phyloP scores from a whole-genome alignment of 2,329 filamentous ascomycete genomes.

The Lachnellula suecica region DNA sequence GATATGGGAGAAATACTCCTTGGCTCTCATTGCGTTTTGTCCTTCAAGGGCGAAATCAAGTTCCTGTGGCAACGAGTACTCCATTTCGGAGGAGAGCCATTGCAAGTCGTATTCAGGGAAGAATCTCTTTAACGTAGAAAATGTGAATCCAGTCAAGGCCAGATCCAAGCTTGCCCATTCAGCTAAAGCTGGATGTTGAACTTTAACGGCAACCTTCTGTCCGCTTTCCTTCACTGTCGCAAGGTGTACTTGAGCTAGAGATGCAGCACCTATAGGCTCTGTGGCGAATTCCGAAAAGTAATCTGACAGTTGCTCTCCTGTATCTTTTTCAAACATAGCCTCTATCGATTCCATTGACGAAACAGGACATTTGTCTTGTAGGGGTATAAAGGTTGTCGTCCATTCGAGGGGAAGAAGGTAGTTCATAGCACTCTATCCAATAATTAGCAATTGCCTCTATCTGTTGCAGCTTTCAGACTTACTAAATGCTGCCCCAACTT shows the following conservation, averaged over 20 bases:
- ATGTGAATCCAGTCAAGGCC: slow-evolving; percentile 82
- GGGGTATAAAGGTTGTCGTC: slow-evolving; percentile 92
- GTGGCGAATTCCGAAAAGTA: slow-evolving; percentile 83
- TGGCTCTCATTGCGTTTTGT: slow-evolving; percentile 75
- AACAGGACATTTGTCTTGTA: slow-evolving; percentile 94
- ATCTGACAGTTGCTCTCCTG: slow-evolving; percentile 73
- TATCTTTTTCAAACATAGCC: slow-evolving; percentile 83
- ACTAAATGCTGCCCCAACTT: slow-evolving; percentile 93
- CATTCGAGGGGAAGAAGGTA: slow-evolving; percentile 89
- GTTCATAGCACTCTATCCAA: slow-evolving; percentile 80
- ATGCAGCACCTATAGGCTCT: slow-evolving; percentile 86
- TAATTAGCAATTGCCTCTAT: slow-evolving; percentile 20
- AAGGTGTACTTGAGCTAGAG: slow-evolving; percentile 89
- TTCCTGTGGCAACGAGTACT: slow-evolving; percentile 84
- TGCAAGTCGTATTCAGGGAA: slow-evolving; percentile 98
- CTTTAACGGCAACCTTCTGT: slow-evolving; percentile 90
- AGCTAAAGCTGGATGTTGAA: slow-evolving; percentile 87
- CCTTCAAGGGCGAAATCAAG: slow-evolving; percentile 87
- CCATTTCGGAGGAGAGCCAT: slow-evolving; percentile 94
- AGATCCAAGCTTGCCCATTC: slow-evolving; percentile 91
- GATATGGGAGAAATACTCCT: slow-evolving; percentile 76
- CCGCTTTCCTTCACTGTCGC: slow-evolving; percentile 80
- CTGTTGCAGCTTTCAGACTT: slow-evolving; percentile 28
- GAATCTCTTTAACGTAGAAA: slow-evolving; percentile 84
- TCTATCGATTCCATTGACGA: slow-evolving; percentile 86